A percentile compares a stretch with the other conserved stretches of the same genome.
phyloP scores from a whole-genome alignment of 805 yeast species.

The Candida silvicultrix region DNA sequence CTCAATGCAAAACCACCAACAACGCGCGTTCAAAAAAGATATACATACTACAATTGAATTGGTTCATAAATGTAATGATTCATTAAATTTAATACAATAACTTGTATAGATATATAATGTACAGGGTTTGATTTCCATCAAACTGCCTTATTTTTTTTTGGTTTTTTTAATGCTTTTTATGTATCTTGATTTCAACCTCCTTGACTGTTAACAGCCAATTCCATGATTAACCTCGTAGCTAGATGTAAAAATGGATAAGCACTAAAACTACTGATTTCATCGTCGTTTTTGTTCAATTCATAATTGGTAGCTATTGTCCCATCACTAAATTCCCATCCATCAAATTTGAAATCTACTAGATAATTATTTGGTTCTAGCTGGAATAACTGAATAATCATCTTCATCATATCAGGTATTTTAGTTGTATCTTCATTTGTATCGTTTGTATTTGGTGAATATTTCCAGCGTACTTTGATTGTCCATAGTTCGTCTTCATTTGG shows the following conservation, averaged over 20 bases:
- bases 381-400: constrained; percentile 94
- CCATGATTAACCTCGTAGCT: constrained; percentile 91
- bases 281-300: constrained; percentile 36
- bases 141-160: neutral
- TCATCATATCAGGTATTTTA: constrained; percentile 72
- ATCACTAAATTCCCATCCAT: constrained; percentile 79
- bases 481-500: constrained; percentile 93
- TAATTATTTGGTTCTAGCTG: constrained; percentile 95
- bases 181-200: constrained; percentile 24
- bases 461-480: constrained; percentile 96
- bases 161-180: neutral
- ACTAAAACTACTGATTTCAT: constrained; percentile 82
- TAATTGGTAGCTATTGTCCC: constrained; percentile 25
- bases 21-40: no score
- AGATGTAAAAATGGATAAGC: constrained; percentile 94
- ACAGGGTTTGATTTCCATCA: no score
- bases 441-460: constrained; percentile 44
- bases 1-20: neutral
- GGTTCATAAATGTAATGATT: no score
- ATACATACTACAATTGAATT: no score
- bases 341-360: constrained; percentile 94
- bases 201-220: constrained; percentile 90
- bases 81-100: neutral
- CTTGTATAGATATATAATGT: neutral
- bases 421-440: constrained; percentile 14